A percentile compares a stretch with the other conserved stretches of the same genome.
Conservation (phyloP, 768 basidiomycete genomes). For the Pulveroboletus sp. region DNA sequence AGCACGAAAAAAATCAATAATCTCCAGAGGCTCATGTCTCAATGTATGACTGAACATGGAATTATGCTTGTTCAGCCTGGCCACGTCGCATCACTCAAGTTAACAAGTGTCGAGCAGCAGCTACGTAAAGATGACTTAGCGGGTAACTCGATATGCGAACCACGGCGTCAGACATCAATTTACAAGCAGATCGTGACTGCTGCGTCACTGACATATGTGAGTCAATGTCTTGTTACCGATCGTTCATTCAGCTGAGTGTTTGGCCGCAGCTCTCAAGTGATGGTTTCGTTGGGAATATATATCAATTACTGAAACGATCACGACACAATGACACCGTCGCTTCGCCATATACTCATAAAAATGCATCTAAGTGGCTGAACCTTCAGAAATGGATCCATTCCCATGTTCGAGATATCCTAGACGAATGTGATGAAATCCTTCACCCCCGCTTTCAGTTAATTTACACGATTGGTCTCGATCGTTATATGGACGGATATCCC, state of each 20-base stretch:
- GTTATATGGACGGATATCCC: background rate
- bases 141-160: conserved; percentile 12
- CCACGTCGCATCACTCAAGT: background rate
- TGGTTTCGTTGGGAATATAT: background rate
- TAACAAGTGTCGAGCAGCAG: background rate
- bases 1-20: conserved; percentile 5
- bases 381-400: conserved; percentile 16
- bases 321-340: conserved; percentile 24
- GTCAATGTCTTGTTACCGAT: background rate
- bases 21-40: conserved; percentile 29
- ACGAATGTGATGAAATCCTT: conserved; percentile 23
- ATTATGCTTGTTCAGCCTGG: background rate
- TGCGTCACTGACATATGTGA: background rate
- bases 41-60: conserved; percentile 23
- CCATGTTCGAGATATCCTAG: conserved; percentile 13
- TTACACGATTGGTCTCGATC: background rate
- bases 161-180: conserved; percentile 1
- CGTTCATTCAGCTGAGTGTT: conserved; percentile 9
- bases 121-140: conserved; percentile 33
- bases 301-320: background rate
- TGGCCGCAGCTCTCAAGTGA: background rate
- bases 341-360: conserved; percentile 6
- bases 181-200: background rate
- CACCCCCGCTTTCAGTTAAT: background rate
- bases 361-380: conserved; percentile 8